Evolutionary conservation across 768 basidiomycete genomes (phyloP).

Genomic region (Tylopilus balloui): DNA sequence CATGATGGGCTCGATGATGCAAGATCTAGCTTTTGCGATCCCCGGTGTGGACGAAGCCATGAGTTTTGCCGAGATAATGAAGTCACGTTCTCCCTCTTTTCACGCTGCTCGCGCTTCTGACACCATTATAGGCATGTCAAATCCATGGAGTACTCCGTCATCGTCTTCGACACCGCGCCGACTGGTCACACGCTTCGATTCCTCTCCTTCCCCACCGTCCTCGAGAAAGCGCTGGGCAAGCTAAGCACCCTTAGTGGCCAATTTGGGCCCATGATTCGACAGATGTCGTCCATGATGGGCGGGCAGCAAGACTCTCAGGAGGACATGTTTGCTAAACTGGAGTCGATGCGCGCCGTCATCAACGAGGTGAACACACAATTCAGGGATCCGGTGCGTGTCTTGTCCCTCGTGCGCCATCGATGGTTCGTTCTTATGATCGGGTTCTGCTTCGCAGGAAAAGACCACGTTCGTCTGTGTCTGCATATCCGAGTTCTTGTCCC

Average conservation of each 20-base stretch:
- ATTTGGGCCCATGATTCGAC: constrained; percentile 94
- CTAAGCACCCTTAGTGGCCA: constrained; percentile 88
- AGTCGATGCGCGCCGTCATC: constrained; percentile 94
- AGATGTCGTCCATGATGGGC: constrained; percentile 98
- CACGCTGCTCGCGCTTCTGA: background rate
- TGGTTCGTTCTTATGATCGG: background rate
- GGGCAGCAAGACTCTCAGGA: constrained; percentile 87
- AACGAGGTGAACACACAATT: constrained; percentile 99
- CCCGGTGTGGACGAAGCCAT: constrained; percentile 99
- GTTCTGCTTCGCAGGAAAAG: constrained; percentile 62
- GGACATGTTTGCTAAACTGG: constrained; percentile 98
- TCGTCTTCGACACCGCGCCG: constrained; percentile 98
- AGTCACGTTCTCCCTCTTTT: constrained; percentile 43
- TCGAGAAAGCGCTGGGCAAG: constrained; percentile 96
- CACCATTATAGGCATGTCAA: constrained; percentile 78
- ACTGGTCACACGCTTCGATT: constrained; percentile 98
- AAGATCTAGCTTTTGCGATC: constrained; percentile 97
- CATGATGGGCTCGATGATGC: constrained; percentile 99
- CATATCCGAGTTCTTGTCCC: constrained; percentile 96
- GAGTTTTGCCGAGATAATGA: constrained; percentile 99
- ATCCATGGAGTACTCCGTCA: constrained; percentile 99
- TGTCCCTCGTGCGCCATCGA: background rate
- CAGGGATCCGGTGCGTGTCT: constrained; percentile 83
- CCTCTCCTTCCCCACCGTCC: constrained; percentile 95
- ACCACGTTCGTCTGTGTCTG: constrained; percentile 98